Percentiles rank a stretch among this genome's conserved stretches.
Evolutionary conservation across 331 rosid species (phyloP).

Genomic region (Malus hybrid): DNA sequence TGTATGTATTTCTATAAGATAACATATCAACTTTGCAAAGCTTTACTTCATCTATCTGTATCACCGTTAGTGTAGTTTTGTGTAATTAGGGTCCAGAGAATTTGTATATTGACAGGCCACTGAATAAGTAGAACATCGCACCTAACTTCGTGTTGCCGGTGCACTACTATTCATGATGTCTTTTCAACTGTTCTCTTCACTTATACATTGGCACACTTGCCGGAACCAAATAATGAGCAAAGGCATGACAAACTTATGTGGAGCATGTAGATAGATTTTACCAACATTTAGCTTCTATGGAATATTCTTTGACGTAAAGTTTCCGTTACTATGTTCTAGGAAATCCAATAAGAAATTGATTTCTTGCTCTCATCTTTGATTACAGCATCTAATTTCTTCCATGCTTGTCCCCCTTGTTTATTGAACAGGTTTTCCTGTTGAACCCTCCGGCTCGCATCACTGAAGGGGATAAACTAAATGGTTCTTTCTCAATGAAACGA

Average conservation of each 20-base stretch:
- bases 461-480: constrained; percentile 57
- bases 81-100: no score
- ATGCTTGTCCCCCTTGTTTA: constrained; percentile 3
- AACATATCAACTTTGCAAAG: background rate
- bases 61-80: no score
- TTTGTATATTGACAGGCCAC: no score
- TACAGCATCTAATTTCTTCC: background rate
- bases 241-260: no score
- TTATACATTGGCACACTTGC: no score
- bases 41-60: background rate
- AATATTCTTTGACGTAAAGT: background rate
- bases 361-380: background rate
- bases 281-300: background rate
- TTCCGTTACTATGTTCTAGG: background rate
- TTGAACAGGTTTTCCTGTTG: constrained; percentile 69
- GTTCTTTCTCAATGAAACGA: constrained; percentile 76
- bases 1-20: background rate
- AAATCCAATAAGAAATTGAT: background rate
- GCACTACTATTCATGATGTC: no score
- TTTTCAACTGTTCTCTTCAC: no score
- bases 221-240: no score
- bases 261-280: no score
- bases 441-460: constrained; percentile 53
- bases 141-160: no score
- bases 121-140: no score